Evolutionary conservation across 805 yeast genomes (phyloP).

Genomic region (Kluyveromyces wickerhamii): DNA sequence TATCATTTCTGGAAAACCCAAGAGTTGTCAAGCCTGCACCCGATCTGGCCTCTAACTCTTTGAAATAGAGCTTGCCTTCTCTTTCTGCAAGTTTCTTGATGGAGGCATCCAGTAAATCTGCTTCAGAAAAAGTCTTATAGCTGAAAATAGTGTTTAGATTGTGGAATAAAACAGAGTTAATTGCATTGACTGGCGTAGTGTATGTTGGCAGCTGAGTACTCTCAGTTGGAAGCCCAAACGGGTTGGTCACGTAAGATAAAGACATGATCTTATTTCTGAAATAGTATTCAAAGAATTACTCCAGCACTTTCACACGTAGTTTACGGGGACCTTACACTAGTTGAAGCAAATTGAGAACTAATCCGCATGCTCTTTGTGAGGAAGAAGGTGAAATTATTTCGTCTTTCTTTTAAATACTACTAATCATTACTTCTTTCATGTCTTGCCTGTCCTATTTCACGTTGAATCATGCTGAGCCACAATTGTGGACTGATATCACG

Average conservation of each 20-base stretch:
- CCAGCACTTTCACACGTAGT: too few species aligned
- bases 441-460: too few species aligned
- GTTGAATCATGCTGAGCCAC: constrained; percentile 1
- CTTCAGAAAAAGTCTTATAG: constrained; percentile 59
- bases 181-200: constrained; percentile 47
- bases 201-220: constrained; percentile 44
- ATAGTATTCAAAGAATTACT: too few species aligned
- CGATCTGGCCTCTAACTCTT: constrained; percentile 58
- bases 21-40: constrained; percentile 78
- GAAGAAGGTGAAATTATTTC: too few species aligned
- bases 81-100: constrained; percentile 48
- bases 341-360: too few species aligned
- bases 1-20: constrained; percentile 45
- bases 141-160: constrained; percentile 50
- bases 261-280: constrained; percentile 8
- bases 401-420: too few species aligned
- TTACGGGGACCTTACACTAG: too few species aligned
- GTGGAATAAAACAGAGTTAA: constrained; percentile 48
- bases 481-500: not conserved
- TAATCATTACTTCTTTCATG: too few species aligned
- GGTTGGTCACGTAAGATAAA: constrained; percentile 33
- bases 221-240: constrained; percentile 57
- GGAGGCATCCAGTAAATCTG: constrained; percentile 51
- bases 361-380: too few species aligned
- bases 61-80: constrained; percentile 11